These are phyloP conservation scores for Zygnema cylindricum DNA, from an alignment of 139 green algal genomes.

Conservation along the genomic window DNA sequence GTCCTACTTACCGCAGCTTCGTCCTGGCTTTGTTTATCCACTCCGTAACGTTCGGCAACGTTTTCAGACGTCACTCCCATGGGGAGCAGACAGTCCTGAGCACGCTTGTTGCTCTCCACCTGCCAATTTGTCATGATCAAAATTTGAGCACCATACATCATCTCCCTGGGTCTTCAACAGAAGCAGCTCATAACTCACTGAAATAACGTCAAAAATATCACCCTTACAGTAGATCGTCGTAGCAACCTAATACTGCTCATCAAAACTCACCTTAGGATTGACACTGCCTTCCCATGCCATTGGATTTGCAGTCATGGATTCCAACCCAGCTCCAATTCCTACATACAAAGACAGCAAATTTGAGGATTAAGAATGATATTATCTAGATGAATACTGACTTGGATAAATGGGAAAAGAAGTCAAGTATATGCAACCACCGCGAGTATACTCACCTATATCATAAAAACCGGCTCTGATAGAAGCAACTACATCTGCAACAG, in stretches of 20 bases:
- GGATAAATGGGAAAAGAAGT: background rate
- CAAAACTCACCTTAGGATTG: conserved; percentile 79
- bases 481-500: conserved; percentile 91
- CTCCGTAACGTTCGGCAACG: conserved; percentile 87
- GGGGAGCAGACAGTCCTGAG: conserved; percentile 91
- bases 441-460: conserved; percentile 77
- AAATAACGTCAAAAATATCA: conserved; percentile 23
- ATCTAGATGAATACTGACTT: background rate
- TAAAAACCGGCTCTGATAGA: conserved; percentile 97
- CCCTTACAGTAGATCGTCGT: conserved; percentile 7
- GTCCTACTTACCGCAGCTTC: conserved; percentile 63
- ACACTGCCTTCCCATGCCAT: conserved; percentile 96
- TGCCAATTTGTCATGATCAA: conserved; percentile 2
- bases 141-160: background rate
- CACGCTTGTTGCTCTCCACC: conserved; percentile 69
- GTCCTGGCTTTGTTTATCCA: conserved; percentile 83
- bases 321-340: conserved; percentile 87
- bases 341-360: conserved; percentile 16
- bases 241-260: background rate
- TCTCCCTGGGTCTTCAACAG: background rate
- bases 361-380: conserved; percentile 13
- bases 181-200: background rate
- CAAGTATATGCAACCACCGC: background rate
- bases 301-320: conserved; percentile 94
- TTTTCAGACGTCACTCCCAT: conserved; percentile 99